Base-by-base conservation (phyloP, 2,329 filamentous ascomycete species). In the Trichophyton simii region DNA sequence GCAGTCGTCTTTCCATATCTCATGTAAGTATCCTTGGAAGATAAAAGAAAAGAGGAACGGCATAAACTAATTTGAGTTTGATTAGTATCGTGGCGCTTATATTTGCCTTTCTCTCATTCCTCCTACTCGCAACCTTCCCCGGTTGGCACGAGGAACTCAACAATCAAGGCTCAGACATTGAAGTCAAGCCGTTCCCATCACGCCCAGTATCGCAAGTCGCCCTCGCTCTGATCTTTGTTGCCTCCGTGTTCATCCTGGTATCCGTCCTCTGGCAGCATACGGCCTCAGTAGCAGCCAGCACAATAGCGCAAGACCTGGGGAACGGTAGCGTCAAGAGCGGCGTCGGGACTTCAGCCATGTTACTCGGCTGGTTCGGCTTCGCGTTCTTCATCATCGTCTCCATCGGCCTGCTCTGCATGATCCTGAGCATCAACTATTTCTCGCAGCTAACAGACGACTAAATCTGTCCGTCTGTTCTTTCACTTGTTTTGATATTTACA, bases 1-100 rank as follows among this genome's bases (percentile, higher is more conserved):
- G 92, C 91, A 77, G 94, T 99, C 72, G 92, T 99, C 52, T 99
- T 99, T 73, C 94, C 94, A 8, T 99, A 97, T 72, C 79, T 99
- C 20, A 87, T 99, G 88, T 94, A 75, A 79, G 88, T 79, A 52
- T n/a, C 25, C 25, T 55, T 18, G 8, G 8, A 3, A 36, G 18
- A 18, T 5, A 3, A 48, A 9, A 25, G 18, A 6, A 58, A 9
- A n/a, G 13, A 15, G 41, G 6, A 18, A 8, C 15, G 38, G 15
- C 22, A 36, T 18, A 9, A 11, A 3, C 58, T 59, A 34, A 59
- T 25, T 25, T 48, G 18, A 18, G 15, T 59, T 18, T 15, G 4
- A 7, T 5, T 67, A 94, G 89, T 66, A 99, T 99, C 79, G 91
- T 99, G 71, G 94, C 94, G 71, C 91, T 97, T 72, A 89, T 99